A percentile compares a stretch with the other conserved stretches of the same genome.
phyloP scores from a whole-genome alignment of 192 early-diverging fungal species.

The Linnemannia hyalina region DNA sequence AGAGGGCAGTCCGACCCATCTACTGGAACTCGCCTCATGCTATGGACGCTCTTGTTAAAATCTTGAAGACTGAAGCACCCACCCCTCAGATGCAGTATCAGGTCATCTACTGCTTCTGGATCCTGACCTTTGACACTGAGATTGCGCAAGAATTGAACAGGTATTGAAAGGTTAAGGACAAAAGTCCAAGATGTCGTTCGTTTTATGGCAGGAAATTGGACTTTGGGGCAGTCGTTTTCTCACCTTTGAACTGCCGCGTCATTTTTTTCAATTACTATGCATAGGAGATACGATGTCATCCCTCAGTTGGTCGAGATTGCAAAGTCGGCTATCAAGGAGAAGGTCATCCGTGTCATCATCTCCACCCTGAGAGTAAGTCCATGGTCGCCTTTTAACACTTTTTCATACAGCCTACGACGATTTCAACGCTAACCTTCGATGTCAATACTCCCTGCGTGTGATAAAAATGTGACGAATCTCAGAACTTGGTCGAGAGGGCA shows the following conservation, averaged over 20 bases:
- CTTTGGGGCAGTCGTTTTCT: neutral
- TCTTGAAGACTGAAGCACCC: slow-evolving; percentile 69
- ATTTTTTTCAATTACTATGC: neutral
- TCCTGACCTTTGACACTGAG: slow-evolving; percentile 84
- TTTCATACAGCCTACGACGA: neutral
- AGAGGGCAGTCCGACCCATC: slow-evolving; percentile 64
- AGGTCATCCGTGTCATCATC: slow-evolving; percentile 93
- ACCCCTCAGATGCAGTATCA: slow-evolving; percentile 97
- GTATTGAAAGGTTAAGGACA: slow-evolving; percentile 29
- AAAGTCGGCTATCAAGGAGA: slow-evolving; percentile 96
- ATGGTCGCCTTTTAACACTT: neutral
- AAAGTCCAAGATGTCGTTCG: neutral
- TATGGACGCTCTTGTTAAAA: slow-evolving; percentile 71
- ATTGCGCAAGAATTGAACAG: slow-evolving; percentile 80
- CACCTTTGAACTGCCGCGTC: neutral
- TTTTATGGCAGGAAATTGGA: neutral
- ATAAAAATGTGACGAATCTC: slow-evolving; percentile 2
- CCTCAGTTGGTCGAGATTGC: slow-evolving; percentile 90
- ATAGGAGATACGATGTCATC: slow-evolving; percentile 87
- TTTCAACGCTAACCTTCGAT: neutral
- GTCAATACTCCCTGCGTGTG: neutral
- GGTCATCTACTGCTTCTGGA: slow-evolving; percentile 94
- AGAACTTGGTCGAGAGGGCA: slow-evolving; percentile 85
- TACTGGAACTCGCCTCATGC: slow-evolving; percentile 73
- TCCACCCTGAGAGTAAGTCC: slow-evolving; percentile 81